Evolutionary conservation across 1,284 basidiomycete species (phyloP).

Genomic region (Irpex sp.): DNA sequence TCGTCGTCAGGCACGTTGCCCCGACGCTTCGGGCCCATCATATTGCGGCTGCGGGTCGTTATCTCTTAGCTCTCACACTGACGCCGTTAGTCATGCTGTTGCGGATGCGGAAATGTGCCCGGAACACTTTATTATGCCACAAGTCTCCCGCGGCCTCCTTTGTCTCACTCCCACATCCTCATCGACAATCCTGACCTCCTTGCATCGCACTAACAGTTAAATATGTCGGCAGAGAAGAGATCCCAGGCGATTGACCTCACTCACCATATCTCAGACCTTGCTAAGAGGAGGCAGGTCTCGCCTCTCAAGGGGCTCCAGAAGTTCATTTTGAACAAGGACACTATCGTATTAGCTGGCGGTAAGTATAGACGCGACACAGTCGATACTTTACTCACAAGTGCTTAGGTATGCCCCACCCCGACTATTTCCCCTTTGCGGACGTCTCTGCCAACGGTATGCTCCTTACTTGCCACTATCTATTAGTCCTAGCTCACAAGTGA

Average conservation of each 20-base stretch:
- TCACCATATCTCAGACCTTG: slow-evolving; percentile 55
- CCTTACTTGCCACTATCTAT: not conserved
- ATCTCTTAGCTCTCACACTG: not conserved
- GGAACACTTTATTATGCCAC: not conserved
- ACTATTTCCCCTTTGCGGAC: slow-evolving; percentile 61
- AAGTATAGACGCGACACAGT: slow-evolving; percentile 13
- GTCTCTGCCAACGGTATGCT: slow-evolving; percentile 44
- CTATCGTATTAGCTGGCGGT: slow-evolving; percentile 61
- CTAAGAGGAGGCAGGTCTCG: slow-evolving; percentile 48
- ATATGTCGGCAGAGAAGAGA: slow-evolving; percentile 31
- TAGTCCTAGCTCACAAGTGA: not conserved
- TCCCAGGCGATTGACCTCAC: slow-evolving; percentile 51
- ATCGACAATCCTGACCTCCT: not conserved
- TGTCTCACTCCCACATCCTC: not conserved
- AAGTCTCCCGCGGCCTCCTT: not conserved
- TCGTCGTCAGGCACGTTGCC: not conserved
- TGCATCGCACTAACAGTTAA: not conserved
- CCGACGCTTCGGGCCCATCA: not conserved
- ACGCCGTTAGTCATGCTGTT: not conserved
- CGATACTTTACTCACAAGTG: not conserved
- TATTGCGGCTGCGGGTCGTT: not conserved
- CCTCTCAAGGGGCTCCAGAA: slow-evolving; percentile 65
- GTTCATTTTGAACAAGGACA: slow-evolving; percentile 46
- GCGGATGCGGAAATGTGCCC: not conserved
- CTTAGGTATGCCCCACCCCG: slow-evolving; percentile 55